Evolutionary conservation across 768 basidiomycete species (phyloP).

Genomic region (Mycena galericulata): DNA sequence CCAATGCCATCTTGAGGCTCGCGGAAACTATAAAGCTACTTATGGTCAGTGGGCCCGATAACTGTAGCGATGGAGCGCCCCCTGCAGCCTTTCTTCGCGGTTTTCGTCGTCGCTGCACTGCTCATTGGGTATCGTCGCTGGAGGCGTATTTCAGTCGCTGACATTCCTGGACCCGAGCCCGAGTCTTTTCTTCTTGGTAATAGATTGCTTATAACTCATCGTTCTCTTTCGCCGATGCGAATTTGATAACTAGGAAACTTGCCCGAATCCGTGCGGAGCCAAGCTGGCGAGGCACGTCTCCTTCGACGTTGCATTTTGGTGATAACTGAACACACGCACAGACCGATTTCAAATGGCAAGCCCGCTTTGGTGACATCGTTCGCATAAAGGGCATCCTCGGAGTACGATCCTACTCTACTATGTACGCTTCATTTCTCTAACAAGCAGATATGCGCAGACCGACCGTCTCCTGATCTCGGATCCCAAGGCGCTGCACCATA

Average conservation of each 20-base stretch:
- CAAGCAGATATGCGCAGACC: slow-evolving; percentile 50
- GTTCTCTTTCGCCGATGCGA: not conserved
- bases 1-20: too few relatives aligned
- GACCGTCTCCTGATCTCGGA: slow-evolving; percentile 66
- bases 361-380: slow-evolving; percentile 61
- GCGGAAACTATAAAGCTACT: too few relatives aligned
- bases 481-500: slow-evolving; percentile 68
- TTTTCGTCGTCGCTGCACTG: too few relatives aligned
- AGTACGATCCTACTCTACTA: not conserved
- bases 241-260: slow-evolving; percentile 56
- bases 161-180: slow-evolving; percentile 62
- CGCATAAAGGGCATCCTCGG: slow-evolving; percentile 57
- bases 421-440: too few relatives aligned
- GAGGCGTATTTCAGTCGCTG: slow-evolving; percentile 54
- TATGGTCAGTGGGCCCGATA: too few relatives aligned
- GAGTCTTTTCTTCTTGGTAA: slow-evolving; percentile 63
- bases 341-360: slow-evolving; percentile 66
- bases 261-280: slow-evolving; percentile 61
- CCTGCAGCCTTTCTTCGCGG: too few relatives aligned
- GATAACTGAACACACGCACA: slow-evolving; percentile 16
- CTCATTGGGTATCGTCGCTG: slow-evolving; percentile 53
- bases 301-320: not conserved
- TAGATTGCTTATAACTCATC: not conserved
- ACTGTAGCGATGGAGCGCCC: too few relatives aligned
- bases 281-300: slow-evolving; percentile 51